Base-by-base conservation (phyloP, 2,329 filamentous ascomycete genomes). In the Camillea tinctor region DNA sequence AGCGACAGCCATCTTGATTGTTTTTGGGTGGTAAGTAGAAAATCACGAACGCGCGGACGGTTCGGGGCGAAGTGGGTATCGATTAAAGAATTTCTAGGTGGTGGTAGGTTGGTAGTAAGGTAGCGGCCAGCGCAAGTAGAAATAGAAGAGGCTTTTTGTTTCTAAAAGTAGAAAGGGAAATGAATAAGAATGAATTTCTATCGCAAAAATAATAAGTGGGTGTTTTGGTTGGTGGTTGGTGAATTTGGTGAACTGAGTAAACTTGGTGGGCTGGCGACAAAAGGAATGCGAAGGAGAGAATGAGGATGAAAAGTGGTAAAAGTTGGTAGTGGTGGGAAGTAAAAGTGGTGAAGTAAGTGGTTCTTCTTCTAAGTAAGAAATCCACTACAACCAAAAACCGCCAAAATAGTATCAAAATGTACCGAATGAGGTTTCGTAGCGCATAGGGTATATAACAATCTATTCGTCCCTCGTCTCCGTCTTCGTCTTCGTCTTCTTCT, bases 1-100 rank as follows among this genome's bases (percentile, higher is more conserved):
- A 62, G 83, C 75, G 72, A 87, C 82, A 59, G 85, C 85, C 86
- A 89, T 89, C 55, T 63, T 74, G 73, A 65, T 60, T 58, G 13
- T 44, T 11, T 30, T 7, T 52, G 19, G 50, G 50, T 52, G 50
- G 50, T 30, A 26, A 8, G 36, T 40, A 6, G 36, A 15, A 7
- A 17, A 44, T 15, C 13, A 44, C 36, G 36, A 44, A 44, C 36
- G 13, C 36, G 36, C 36, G 36, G 36, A 44, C 36, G 11, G 36
- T 44, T 44, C 17, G 36, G 15, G 26, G 13, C 13, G 13, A n/a
- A n/a, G 13, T 44, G 17, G 36, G 17, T 44, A n/a, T 44, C 3
- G 17, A 44, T 44, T 44, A 44, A 44, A 44, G 36, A n/a, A 44
- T 44, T 17, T 44, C 36, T 44, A 44, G 36, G 17, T 30, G 26